Base-by-base conservation (phyloP, 139 green algal genomes). In the Desmodesmus armatus region DNA sequence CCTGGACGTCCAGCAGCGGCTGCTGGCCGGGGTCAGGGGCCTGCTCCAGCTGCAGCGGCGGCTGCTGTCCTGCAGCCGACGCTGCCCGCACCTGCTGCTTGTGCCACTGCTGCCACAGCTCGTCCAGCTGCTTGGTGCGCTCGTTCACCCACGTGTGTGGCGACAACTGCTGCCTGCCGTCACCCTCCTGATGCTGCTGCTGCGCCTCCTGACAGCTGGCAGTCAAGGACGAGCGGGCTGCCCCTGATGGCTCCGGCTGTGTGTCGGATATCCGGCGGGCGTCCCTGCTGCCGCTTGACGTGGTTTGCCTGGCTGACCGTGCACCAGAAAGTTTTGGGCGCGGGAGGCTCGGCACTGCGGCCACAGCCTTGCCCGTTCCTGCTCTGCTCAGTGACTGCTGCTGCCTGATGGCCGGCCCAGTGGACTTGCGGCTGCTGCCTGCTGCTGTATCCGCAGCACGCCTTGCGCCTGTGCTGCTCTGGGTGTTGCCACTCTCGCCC, bases 91-190 rank as follows among this genome's bases (percentile, higher is more conserved):
- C 58, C 58, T 83, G 77, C 77, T 83, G 77, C 9, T 62, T 27
- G 19, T 83, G 55, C 58, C 60, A 73, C 40, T 83, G 77, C 40
- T 83, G 60, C 60, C 60, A 73, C 15, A 75, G 37, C 21, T 74
- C 31, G 19, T 65, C 40, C 58, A 83, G 58, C 73, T 80, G 73
- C 73, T 60, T 63, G 3, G 73, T 80, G 31, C 67, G 73, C n/a
- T 63, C 44, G 27, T 47, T 63, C 25, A 31, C n/a, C 73, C 73
- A 80, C 17, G 55, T n/a, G 6, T 27, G 17, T 5, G 9, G 55
- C 55, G 51, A 37, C 35, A 31, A 7, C 37, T 78, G 71, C 41
- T 78, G 71, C 43, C 27, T 25, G 74, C 47, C 9, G 49, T 27
- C 7, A 17, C 9, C 9, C 5, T 39, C 17, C 35, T 31, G 7